Conservation (phyloP, 768 basidiomycete genomes). For the Podaxis sp. region DNA sequence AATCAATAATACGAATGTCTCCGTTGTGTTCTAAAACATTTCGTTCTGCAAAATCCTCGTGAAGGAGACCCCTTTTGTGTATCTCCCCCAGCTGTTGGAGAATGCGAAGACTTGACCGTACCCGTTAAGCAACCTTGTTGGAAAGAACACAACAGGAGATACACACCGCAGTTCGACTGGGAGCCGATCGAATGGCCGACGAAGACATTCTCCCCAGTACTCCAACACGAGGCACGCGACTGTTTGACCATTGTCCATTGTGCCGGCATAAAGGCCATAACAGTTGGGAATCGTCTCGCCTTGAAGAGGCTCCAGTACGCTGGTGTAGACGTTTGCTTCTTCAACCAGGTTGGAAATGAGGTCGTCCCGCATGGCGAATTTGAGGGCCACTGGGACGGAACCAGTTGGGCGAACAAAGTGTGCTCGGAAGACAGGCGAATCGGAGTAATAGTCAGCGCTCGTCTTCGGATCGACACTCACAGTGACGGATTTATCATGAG, state of each 20-base stretch:
- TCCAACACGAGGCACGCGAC: constrained; percentile 39
- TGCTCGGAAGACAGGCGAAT: constrained; percentile 37
- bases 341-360: constrained; percentile 33
- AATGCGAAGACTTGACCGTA: constrained; percentile 28
- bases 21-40: constrained; percentile 37
- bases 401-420: constrained; percentile 18
- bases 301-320: constrained; percentile 30
- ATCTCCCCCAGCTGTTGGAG: constrained; percentile 33
- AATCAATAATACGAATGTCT: constrained; percentile 39
- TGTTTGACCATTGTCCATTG: constrained; percentile 29
- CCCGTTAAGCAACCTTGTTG: background rate
- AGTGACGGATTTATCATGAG: constrained; percentile 20
- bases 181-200: constrained; percentile 28
- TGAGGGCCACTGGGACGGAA: constrained; percentile 27
- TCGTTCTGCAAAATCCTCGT: constrained; percentile 42
- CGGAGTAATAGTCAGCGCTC: constrained; percentile 34
- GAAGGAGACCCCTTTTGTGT: constrained; percentile 33
- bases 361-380: constrained; percentile 40
- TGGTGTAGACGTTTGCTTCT: constrained; percentile 34
- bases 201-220: constrained; percentile 35
- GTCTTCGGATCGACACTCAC: constrained; percentile 32
- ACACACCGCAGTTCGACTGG: constrained; percentile 33
- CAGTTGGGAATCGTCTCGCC: constrained; percentile 32
- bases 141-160: background rate
- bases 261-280: constrained; percentile 35